Conservation (phyloP, 805 yeast species). For the Barnettozyma populi region DNA sequence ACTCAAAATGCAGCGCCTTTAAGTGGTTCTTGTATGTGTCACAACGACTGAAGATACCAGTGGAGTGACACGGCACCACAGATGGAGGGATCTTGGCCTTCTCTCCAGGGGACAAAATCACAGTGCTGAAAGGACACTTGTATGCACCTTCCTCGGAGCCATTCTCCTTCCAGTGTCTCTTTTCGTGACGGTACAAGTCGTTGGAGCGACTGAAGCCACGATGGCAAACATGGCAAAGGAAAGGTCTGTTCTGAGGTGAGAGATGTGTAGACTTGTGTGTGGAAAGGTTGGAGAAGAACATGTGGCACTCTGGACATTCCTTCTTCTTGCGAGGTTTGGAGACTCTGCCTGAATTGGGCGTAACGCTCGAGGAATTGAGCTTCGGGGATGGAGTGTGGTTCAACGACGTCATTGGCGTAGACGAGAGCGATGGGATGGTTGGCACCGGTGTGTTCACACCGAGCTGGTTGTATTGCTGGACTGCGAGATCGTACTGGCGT, state of each 20-base stretch:
- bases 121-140: conserved; percentile 67
- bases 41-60: conserved; percentile 83
- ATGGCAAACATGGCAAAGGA: conserved; percentile 67
- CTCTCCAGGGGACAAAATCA: conserved; percentile 6
- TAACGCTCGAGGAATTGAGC: not conserved
- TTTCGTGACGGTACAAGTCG: conserved; percentile 79
- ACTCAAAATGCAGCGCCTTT: conserved; percentile 83
- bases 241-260: conserved; percentile 69
- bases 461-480: not conserved
- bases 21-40: conserved; percentile 91
- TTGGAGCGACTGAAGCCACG: conserved; percentile 88
- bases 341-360: not conserved
- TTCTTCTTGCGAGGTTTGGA: conserved; percentile 53
- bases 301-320: conserved; percentile 65
- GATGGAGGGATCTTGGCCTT: conserved; percentile 1
- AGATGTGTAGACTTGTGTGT: conserved; percentile 80
- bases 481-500: conserved; percentile 7
- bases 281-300: conserved; percentile 70
- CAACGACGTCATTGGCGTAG: conserved; percentile 18
- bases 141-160: conserved; percentile 63
- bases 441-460: conserved; percentile 1
- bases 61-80: conserved; percentile 54
- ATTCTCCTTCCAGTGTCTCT: conserved; percentile 77
- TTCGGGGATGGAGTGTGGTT: conserved; percentile 6
- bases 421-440: conserved; percentile 11